Conservation (phyloP, 2,329 filamentous ascomycete genomes). For the Fusarium denticulatum region DNA sequence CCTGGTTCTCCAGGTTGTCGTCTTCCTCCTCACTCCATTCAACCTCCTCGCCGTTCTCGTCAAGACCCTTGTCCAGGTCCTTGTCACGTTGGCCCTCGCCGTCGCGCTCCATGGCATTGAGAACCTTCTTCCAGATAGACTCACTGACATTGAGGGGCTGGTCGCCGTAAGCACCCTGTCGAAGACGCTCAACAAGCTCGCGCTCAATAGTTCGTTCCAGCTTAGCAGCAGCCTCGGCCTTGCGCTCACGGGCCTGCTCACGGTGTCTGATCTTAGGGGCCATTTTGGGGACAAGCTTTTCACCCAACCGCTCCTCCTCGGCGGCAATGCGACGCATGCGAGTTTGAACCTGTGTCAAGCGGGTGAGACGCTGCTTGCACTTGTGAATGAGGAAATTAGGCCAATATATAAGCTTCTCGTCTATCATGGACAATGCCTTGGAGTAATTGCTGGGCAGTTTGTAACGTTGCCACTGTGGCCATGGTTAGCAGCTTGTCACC, state of each 20-base stretch:
- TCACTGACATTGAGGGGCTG: conserved; percentile 95
- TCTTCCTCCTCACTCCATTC: conserved; percentile 75
- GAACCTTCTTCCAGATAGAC: conserved; percentile 95
- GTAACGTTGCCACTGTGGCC: background rate
- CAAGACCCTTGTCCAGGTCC: conserved; percentile 88
- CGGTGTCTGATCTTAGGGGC: conserved; percentile 88
- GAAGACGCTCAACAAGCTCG: conserved; percentile 88
- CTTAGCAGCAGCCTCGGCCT: conserved; percentile 86
- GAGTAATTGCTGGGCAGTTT: conserved; percentile 85
- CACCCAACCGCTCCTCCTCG: conserved; percentile 89
- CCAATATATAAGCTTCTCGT: conserved; percentile 77
- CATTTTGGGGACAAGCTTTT: conserved; percentile 86
- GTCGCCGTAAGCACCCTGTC: conserved; percentile 94
- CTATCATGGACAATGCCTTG: conserved; percentile 69
- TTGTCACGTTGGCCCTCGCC: conserved; percentile 85
- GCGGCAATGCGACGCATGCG: conserved; percentile 81
- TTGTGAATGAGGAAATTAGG: conserved; percentile 94
- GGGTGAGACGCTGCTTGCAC: conserved; percentile 94
- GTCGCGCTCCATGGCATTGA: conserved; percentile 86
- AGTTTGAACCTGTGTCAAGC: conserved; percentile 91
- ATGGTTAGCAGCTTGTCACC: background rate
- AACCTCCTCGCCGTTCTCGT: conserved; percentile 76
- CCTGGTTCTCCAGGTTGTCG: conserved; percentile 78
- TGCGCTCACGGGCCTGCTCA: conserved; percentile 79
- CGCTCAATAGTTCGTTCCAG: conserved; percentile 95